Base-by-base conservation (phyloP, 306 rosid species). In the Arachis stenosperma region DNA sequence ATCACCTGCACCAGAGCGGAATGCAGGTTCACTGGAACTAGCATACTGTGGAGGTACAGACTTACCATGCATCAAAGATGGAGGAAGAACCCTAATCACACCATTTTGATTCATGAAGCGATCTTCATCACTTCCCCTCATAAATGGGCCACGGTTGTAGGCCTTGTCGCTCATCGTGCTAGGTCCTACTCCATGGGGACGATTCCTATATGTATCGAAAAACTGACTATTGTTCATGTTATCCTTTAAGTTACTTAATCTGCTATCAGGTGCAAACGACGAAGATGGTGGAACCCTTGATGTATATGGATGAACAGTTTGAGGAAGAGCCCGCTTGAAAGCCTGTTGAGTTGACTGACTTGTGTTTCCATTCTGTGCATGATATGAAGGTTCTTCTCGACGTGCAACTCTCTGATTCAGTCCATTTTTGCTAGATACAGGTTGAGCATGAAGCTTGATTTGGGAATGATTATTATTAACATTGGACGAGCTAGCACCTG, bases 271-370 rank as follows among this genome's bases (percentile, higher is more conserved):
- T 51, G 78, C 71, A 78, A 72, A 79, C 69, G 84, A 75, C 37
- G 87, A 74, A 60, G 79, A 71, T 70, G 91, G 86, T 75, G 79
- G 78, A 60, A 85, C 81, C 86, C 88, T 86, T 70, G 76, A 11
- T 40, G 67, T 55, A 65, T 83, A 81, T 70, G 81, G 62, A 59
- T 70, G 85, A 66, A 84, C 47, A 27, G 85, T 74, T 36, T 72
- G 33, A 2, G 96, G 95, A 79, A 88, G 90, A 67, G 86, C 86
- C 84, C 95, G 83, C 77, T 71, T 88, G 40, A 83, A 59, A 76
- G 92, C 96, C 81, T 88, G 91, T 54, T 78, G 90, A 76, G 92
- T 76, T 61, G 94, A 75, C 74, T 76, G 83, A 85, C 79, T 68
- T 51, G 61, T 40, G 72, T 65, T 85, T 59, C 89, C 95, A 77